Base-by-base conservation (phyloP, 192 early-diverging fungal species). In the Umbelopsis isabellina region DNA sequence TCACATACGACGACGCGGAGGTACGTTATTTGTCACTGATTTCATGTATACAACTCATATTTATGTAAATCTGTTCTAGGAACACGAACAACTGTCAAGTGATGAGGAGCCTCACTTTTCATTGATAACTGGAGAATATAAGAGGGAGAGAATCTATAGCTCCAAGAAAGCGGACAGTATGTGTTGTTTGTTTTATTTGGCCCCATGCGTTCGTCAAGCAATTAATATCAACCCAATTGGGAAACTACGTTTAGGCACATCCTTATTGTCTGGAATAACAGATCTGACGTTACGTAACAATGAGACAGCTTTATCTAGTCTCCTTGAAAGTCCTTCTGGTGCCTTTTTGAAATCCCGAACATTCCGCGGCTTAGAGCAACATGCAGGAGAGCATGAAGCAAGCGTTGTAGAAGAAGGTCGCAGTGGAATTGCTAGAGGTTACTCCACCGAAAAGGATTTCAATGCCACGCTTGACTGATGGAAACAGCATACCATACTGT, bases 71-170 rank as follows among this genome's bases (percentile, higher is more conserved):
- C 16, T 61, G 50, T 23, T 23, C 44, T 55, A 82, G 71, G 74
- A 78, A 22, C 49, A 66, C 3, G 80, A 78, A 22, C 85, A 82
- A 11, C 81, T 81, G 15, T 75, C 72, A 0, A 76, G 74, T 71
- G 89, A 93, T 53, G 93, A 94, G 37, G 86, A 79, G 48, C 94
- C 94, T 22, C 91, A 95, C 64, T 98, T 92, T 73, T 98, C 97
- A 21, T 75, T 98, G 25, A 84, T 96, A 16, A 96, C 95, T 0
- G 97, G 97, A 0, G 75, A 82, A 68, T 89, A 91, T 46, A 91
- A 91, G 78, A 77, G 88, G 65, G 76, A 68, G 37, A 77, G 83
- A 53, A 78, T 82, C 52, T 86, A 87, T 66, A 76, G 69, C 35
- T 68, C 50, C 11, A 80, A 68, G 23, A 69, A 75, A 37, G 50